phyloP scores from a whole-genome alignment of 495 filamentous ascomycete genomes.

The Daldinia bambusicola region DNA sequence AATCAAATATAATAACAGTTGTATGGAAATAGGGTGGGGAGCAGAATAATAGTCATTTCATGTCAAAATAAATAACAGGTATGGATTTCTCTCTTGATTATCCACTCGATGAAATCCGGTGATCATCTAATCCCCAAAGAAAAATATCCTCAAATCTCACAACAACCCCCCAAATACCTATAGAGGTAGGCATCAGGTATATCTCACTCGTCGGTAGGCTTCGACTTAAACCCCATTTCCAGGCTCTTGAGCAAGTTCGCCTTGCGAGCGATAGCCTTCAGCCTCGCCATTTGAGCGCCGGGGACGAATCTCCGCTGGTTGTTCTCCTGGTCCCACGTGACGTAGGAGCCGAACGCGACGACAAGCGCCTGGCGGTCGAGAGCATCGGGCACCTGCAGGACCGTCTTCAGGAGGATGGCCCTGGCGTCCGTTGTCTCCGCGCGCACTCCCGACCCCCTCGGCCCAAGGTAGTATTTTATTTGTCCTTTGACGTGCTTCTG shows the following conservation, averaged over 20 bases:
- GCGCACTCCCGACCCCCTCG: background rate
- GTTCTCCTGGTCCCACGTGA: constrained; percentile 3
- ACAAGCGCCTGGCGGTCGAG: constrained; percentile 18
- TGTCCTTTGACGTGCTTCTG: constrained; percentile 15
- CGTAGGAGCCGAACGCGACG: constrained; percentile 7
- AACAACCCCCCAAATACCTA: background rate
- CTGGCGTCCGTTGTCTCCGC: background rate
- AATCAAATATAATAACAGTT: background rate
- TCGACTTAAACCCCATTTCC: background rate
- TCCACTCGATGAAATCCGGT: no score
- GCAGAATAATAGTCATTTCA: background rate
- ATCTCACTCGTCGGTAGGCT: background rate
- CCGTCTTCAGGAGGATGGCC: constrained; percentile 20
- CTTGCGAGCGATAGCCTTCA: constrained; percentile 9
- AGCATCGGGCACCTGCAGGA: constrained; percentile 16
- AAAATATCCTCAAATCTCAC: background rate
- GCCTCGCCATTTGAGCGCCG: background rate
- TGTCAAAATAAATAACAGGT: background rate
- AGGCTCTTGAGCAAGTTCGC: background rate
- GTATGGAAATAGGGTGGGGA: background rate
- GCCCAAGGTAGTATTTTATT: constrained; percentile 23
- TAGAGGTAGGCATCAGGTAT: background rate
- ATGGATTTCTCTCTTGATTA: background rate
- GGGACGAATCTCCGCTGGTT: background rate
- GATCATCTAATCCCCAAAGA: background rate